Evolutionary conservation across 192 early-diverging fungal genomes (phyloP).

Genomic region (Coemansia asiatica): DNA sequence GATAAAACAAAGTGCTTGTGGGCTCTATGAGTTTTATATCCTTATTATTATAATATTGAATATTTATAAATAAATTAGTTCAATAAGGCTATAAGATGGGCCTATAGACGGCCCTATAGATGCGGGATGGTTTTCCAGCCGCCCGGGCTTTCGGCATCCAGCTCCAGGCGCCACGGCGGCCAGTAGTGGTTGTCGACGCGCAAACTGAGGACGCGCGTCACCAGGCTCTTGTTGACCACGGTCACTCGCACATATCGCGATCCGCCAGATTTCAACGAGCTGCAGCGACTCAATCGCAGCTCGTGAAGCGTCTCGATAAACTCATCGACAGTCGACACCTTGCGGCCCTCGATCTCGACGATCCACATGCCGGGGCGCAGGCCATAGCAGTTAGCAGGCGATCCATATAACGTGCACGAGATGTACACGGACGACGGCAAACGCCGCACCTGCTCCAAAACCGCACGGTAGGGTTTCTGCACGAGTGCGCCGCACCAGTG

Average conservation of each 20-base stretch:
- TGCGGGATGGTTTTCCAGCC: conserved; percentile 54
- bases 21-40: too few relatives aligned
- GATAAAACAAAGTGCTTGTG: conserved; percentile 7
- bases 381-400: conserved; percentile 67
- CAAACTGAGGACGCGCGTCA: conserved; percentile 69
- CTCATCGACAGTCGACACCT: conserved; percentile 61
- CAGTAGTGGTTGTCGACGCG: conserved; percentile 77
- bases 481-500: conserved; percentile 87
- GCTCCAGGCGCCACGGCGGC: conserved; percentile 67
- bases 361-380: conserved; percentile 77
- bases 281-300: conserved; percentile 29
- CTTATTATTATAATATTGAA: too few relatives aligned
- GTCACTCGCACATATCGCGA: conserved; percentile 49
- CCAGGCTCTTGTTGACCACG: conserved; percentile 54
- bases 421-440: conserved; percentile 69
- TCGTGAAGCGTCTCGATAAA: conserved; percentile 58
- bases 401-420: conserved; percentile 71
- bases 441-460: conserved; percentile 67
- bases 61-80: not conserved
- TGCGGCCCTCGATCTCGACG: conserved; percentile 65
- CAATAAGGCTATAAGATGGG: not conserved
- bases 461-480: conserved; percentile 71
- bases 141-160: conserved; percentile 44
- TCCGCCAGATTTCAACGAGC: not conserved
- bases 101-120: not conserved